Conservation (phyloP, 2,329 filamentous ascomycete species). For the Hypoxylon sp. region DNA sequence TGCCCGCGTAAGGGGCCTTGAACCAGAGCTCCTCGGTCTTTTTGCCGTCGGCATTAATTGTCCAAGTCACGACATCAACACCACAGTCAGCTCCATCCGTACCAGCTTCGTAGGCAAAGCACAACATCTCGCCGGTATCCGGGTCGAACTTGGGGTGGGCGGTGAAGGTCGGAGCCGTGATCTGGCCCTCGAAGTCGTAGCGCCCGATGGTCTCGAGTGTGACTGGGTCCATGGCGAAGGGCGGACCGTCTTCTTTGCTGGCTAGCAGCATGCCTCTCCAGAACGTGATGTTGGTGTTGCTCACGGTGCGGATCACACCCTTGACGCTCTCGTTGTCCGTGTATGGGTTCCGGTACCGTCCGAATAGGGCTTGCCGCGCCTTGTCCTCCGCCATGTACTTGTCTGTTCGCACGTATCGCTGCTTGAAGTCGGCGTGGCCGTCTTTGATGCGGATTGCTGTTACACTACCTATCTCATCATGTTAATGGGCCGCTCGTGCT, state of each 20-base stretch:
- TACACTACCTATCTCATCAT: slow-evolving; percentile 54
- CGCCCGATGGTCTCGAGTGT: slow-evolving; percentile 64
- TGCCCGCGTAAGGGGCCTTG: slow-evolving; percentile 64
- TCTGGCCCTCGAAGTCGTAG: slow-evolving; percentile 66
- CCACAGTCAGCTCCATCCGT: slow-evolving; percentile 59
- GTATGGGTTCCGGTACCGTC: slow-evolving; percentile 69
- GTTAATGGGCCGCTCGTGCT: not conserved
- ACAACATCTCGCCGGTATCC: slow-evolving; percentile 64
- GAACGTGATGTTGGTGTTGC: slow-evolving; percentile 72
- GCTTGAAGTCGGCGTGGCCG: slow-evolving; percentile 59
- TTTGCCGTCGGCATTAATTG: slow-evolving; percentile 58
- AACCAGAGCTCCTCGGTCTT: slow-evolving; percentile 64
- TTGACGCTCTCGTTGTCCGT: slow-evolving; percentile 68
- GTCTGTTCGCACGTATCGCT: slow-evolving; percentile 60
- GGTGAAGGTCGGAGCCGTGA: slow-evolving; percentile 62
- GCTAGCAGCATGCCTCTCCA: slow-evolving; percentile 69
- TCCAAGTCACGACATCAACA: slow-evolving; percentile 61
- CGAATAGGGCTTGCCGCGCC: slow-evolving; percentile 59
- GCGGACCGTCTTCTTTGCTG: slow-evolving; percentile 67
- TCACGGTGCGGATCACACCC: slow-evolving; percentile 67
- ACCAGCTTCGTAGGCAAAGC: slow-evolving; percentile 65
- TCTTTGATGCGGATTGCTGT: slow-evolving; percentile 57
- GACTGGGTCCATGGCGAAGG: slow-evolving; percentile 64
- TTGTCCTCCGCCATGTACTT: slow-evolving; percentile 52
- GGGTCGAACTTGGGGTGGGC: slow-evolving; percentile 68